A percentile compares a stretch with the other conserved stretches of the same genome.
Conservation (phyloP, 2,329 filamentous ascomycete species). For the Aspergillus felis region DNA sequence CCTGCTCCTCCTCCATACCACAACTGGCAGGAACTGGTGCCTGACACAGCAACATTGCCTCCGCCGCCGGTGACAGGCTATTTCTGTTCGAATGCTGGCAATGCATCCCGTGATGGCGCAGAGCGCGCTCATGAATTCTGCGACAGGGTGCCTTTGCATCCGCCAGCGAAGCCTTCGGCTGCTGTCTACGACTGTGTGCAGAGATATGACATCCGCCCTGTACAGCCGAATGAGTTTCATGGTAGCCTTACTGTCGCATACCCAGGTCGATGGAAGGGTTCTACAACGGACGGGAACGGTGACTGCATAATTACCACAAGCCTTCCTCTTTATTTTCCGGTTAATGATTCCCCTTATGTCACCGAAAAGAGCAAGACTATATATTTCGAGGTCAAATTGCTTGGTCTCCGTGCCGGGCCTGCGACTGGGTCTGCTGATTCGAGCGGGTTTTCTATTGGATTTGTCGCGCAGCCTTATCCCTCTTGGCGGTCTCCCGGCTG, state of each 20-base stretch:
- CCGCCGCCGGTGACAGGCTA: conserved; percentile 56
- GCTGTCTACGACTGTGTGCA: conserved; percentile 42
- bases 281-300: conserved; percentile 38
- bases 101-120: conserved; percentile 53
- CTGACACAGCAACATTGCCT: conserved; percentile 57
- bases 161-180: conserved; percentile 42
- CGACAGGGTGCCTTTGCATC: conserved; percentile 48
- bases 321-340: conserved; percentile 54
- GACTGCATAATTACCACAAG: conserved; percentile 54
- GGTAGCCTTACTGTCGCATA: conserved; percentile 35
- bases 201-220: conserved; percentile 43
- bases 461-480: conserved; percentile 58
- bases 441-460: conserved; percentile 57
- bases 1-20: conserved; percentile 53
- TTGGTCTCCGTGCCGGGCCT: conserved; percentile 37
- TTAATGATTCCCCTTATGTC: conserved; percentile 47
- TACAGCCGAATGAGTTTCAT: conserved; percentile 39
- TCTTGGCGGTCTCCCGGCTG: conserved; percentile 60
- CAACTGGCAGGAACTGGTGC: conserved; percentile 57
- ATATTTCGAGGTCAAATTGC: conserved; percentile 57
- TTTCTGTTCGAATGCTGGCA: conserved; percentile 53
- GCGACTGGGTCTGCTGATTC: conserved; percentile 34
- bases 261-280: conserved; percentile 44
- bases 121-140: conserved; percentile 56
- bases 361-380: conserved; percentile 49